phyloP scores from a whole-genome alignment of 768 basidiomycete genomes.

The Boletellus emodensis region DNA sequence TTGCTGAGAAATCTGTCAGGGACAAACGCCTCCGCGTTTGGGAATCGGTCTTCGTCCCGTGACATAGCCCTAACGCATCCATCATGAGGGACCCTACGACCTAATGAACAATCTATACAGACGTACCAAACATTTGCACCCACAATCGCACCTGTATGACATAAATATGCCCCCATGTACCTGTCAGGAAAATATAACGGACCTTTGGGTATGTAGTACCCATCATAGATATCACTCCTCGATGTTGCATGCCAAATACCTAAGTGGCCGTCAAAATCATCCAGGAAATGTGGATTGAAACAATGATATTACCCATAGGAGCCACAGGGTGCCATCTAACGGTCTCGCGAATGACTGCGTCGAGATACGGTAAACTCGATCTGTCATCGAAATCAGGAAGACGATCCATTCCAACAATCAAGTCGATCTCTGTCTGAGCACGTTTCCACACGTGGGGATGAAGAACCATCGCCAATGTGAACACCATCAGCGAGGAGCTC shows the following conservation, averaged over 20 bases:
- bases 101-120: background rate
- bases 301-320: background rate
- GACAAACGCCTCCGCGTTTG: constrained; percentile 4
- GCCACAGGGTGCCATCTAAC: constrained; percentile 1
- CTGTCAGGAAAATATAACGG: background rate
- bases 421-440: constrained; percentile 25
- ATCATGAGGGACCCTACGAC: background rate
- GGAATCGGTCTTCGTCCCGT: constrained; percentile 8
- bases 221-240: constrained; percentile 31
- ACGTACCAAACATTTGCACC: constrained; percentile 11
- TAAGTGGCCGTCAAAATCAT: background rate
- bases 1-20: constrained; percentile 12
- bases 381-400: constrained; percentile 26
- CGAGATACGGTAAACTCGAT: background rate
- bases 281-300: background rate
- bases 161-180: no score
- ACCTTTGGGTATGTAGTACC: constrained; percentile 31
- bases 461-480: constrained; percentile 2
- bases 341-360: constrained; percentile 6
- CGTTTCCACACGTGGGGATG: constrained; percentile 1
- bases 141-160: constrained; percentile 7
- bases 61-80: background rate
- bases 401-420: constrained; percentile 15
- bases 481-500: background rate
- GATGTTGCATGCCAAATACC: constrained; percentile 5